phyloP scores from a whole-genome alignment of 2,329 filamentous ascomycete genomes.

The Diaporthe australafricana region DNA sequence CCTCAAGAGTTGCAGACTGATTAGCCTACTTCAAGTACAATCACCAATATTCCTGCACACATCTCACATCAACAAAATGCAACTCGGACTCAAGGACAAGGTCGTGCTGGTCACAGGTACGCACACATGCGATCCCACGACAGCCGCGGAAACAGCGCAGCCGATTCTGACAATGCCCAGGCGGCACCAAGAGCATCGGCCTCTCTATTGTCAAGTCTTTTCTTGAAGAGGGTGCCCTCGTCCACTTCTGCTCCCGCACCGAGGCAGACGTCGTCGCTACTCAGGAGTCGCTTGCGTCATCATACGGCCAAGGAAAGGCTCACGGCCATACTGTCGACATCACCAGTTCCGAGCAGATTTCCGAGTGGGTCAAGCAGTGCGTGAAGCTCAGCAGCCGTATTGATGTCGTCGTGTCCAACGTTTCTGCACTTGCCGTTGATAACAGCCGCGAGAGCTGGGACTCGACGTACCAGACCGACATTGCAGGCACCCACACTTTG shows the following conservation, averaged over 20 bases:
- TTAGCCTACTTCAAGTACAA: neutral
- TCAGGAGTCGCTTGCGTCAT: constrained; percentile 22
- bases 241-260: constrained; percentile 41
- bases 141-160: neutral
- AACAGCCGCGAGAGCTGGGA: constrained; percentile 44
- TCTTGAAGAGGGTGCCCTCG: constrained; percentile 39
- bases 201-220: constrained; percentile 38
- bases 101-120: constrained; percentile 49
- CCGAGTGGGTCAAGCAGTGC: constrained; percentile 35
- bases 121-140: neutral
- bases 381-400: constrained; percentile 33
- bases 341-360: constrained; percentile 32
- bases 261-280: constrained; percentile 33
- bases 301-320: constrained; percentile 10
- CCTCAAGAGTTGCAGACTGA: neutral
- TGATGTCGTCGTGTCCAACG: constrained; percentile 40
- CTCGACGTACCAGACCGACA: constrained; percentile 47
- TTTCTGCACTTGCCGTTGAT: constrained; percentile 44
- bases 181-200: constrained; percentile 39
- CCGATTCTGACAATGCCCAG: constrained; percentile 25
- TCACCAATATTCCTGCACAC: neutral
- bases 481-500: constrained; percentile 48
- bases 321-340: constrained; percentile 38
- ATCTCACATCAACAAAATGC: constrained; percentile 40
- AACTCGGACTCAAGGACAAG: constrained; percentile 49